phyloP scores from a whole-genome alignment of 441 rosid genomes.

The Kokia cookei region DNA sequence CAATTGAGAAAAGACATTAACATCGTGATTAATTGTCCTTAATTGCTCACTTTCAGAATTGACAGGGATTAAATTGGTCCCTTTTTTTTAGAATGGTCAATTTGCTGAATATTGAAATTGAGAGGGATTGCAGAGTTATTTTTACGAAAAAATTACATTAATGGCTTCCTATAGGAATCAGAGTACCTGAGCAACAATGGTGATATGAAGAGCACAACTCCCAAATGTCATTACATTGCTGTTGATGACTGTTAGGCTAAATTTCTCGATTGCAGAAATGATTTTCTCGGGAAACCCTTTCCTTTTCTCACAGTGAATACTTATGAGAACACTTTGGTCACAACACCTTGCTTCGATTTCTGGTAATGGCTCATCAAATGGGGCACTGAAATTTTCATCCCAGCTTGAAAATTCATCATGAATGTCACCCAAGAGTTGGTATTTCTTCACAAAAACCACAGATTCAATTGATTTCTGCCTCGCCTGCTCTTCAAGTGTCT shows the following conservation, averaged over 20 bases:
- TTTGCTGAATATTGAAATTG: no score
- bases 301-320: constrained; percentile 64
- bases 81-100: no score
- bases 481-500: constrained; percentile 57
- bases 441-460: constrained; percentile 56
- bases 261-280: constrained; percentile 51
- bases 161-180: no score
- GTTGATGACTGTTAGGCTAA: constrained; percentile 36
- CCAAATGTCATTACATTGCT: constrained; percentile 67
- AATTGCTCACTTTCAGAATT: no score
- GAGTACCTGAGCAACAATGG: constrained; percentile 57
- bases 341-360: constrained; percentile 68
- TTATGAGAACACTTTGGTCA: constrained; percentile 50
- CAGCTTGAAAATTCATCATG: neutral
- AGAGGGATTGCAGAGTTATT: no score
- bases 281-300: constrained; percentile 48
- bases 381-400: no score
- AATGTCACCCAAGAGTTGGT: constrained; percentile 33
- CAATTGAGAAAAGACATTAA: no score
- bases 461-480: constrained; percentile 51
- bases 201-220: constrained; percentile 44
- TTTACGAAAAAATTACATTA: no score
- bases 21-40: no score
- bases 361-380: constrained; percentile 31
- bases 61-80: no score